These are phyloP conservation scores for Neurospora africana DNA, from an alignment of 495 filamentous ascomycete genomes.

Conservation along the genomic window DNA sequence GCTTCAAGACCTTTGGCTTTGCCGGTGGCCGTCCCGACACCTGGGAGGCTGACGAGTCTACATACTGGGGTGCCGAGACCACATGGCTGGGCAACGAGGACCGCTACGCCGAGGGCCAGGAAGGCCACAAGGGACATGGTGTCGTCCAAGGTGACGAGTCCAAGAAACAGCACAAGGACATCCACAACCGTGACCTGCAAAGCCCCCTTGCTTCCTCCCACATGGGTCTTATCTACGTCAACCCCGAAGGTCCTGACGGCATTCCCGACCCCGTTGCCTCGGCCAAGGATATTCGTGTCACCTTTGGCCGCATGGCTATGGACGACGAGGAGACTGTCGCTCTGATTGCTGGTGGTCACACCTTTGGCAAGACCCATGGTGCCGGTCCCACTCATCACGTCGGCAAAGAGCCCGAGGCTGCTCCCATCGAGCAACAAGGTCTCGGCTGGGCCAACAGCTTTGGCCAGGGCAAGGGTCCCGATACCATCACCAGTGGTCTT, in stretches of 20 bases:
- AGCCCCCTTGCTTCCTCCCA: slow-evolving; percentile 52
- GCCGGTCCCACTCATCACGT: slow-evolving; percentile 48
- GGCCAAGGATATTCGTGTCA: slow-evolving; percentile 56
- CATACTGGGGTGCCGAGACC: slow-evolving; percentile 64
- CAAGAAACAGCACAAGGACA: slow-evolving; percentile 36
- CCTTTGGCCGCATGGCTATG: slow-evolving; percentile 69
- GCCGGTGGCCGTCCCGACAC: slow-evolving; percentile 57
- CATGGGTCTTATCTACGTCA: slow-evolving; percentile 71
- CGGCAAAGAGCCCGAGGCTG: slow-evolving; percentile 53
- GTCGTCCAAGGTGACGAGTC: slow-evolving; percentile 38
- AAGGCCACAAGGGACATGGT: slow-evolving; percentile 32
- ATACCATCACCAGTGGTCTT: slow-evolving; percentile 62
- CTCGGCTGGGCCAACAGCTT: slow-evolving; percentile 55
- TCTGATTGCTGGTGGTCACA: slow-evolving; percentile 63
- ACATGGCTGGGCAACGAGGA: slow-evolving; percentile 61
- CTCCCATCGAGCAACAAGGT: slow-evolving; percentile 50
- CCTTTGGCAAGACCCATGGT: slow-evolving; percentile 67
- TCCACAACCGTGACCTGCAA: slow-evolving; percentile 52
- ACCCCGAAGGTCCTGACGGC: slow-evolving; percentile 65
- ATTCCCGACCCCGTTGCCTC: slow-evolving; percentile 56
- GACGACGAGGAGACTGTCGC: slow-evolving; percentile 68
- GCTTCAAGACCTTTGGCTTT: slow-evolving; percentile 62
- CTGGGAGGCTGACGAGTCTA: slow-evolving; percentile 61
- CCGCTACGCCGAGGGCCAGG: slow-evolving; percentile 45
- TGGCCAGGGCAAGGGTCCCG: slow-evolving; percentile 47